These are phyloP conservation scores for Cetraspora pellucida DNA, from an alignment of 192 early-diverging fungal genomes.

Conservation along the genomic window DNA sequence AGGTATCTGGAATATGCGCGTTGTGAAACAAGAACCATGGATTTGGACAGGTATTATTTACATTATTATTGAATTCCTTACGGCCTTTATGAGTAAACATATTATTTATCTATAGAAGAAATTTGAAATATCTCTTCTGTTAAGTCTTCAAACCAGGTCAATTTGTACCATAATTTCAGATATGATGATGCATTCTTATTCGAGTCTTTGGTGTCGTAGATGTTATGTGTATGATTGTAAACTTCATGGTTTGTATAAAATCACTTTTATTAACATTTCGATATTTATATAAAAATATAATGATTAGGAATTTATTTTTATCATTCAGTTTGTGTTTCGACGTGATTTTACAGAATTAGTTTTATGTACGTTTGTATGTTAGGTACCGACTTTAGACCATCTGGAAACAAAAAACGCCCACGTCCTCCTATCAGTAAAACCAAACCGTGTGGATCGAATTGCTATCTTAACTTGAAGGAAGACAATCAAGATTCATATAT, in stretches of 20 bases:
- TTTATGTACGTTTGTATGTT: background rate
- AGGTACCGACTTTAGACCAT: constrained; percentile 24
- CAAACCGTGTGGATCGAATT: constrained; percentile 6
- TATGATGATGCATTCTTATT: constrained; percentile 15
- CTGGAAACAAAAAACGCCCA: constrained; percentile 22
- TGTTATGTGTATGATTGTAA: constrained; percentile 34
- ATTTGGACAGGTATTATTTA: background rate
- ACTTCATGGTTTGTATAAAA: constrained; percentile 25
- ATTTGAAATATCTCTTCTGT: too few relatives aligned
- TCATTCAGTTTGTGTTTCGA: background rate
- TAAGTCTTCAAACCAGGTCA: background rate
- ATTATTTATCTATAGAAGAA: too few relatives aligned
- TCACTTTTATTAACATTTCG: background rate
- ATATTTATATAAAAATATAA: background rate
- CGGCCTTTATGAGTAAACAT: too few relatives aligned
- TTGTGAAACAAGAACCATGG: too few relatives aligned
- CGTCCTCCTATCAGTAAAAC: background rate
- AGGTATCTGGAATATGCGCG: constrained; percentile 12
- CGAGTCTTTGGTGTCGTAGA: constrained; percentile 30
- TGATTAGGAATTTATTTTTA: background rate
- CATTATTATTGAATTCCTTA: background rate
- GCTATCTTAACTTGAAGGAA: constrained; percentile 7
- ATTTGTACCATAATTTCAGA: background rate
- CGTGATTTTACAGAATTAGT: too few relatives aligned
- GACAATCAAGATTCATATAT: background rate